A percentile compares a stretch with the other conserved stretches of the same genome.
phyloP scores from a whole-genome alignment of 345 rosid species.

The Citrus australasica region DNA sequence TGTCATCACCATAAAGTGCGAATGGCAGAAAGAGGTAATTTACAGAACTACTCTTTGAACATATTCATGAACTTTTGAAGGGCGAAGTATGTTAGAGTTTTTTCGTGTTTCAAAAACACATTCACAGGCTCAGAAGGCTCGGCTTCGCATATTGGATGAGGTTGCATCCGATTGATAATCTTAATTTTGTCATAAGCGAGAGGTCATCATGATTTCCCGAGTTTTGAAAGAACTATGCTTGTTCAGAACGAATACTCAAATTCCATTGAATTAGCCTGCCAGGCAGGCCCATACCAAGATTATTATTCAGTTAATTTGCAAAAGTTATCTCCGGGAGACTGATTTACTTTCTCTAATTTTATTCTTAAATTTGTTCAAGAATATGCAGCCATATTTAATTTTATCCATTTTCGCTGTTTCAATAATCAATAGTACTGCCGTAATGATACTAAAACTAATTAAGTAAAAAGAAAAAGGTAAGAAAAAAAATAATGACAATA shows the following conservation, averaged over 20 bases:
- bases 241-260: background rate
- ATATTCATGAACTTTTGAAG: background rate
- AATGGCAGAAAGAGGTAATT: constrained; percentile 47
- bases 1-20: constrained; percentile 35
- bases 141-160: constrained; percentile 4
- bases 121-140: constrained; percentile 24
- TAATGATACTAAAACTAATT: too few relatives aligned
- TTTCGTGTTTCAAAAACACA: background rate
- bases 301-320: too few relatives aligned
- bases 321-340: too few relatives aligned
- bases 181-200: background rate
- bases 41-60: background rate
- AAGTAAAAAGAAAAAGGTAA: too few relatives aligned
- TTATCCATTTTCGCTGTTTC: too few relatives aligned
- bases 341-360: too few relatives aligned
- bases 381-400: too few relatives aligned
- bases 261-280: background rate
- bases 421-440: too few relatives aligned
- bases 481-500: too few relatives aligned
- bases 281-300: background rate
- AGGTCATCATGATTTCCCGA: background rate
- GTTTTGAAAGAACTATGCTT: too few relatives aligned
- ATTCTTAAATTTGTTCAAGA: too few relatives aligned
- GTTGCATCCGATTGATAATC: constrained; percentile 5
- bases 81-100: background rate